Evolutionary conservation across 805 yeast genomes (phyloP).

Genomic region (Saccharomycopsis fermentans): DNA sequence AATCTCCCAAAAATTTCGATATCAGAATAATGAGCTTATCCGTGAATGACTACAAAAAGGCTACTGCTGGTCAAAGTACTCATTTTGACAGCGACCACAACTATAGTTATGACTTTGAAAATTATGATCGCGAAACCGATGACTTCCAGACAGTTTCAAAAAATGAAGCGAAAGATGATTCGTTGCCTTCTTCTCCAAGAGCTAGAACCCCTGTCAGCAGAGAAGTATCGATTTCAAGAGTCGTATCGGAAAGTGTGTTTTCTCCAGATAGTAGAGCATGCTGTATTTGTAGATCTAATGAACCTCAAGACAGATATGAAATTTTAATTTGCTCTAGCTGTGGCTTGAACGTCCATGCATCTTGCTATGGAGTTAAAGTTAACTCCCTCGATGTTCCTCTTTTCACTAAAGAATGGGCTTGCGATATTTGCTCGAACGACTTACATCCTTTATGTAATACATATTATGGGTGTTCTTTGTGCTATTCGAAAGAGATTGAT

Average conservation of each 20-base stretch:
- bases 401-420: conserved; percentile 46
- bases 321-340: conserved; percentile 53
- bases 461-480: conserved; percentile 54
- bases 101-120: conserved; percentile 14
- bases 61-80: background rate
- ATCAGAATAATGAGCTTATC: background rate
- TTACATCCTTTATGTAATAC: conserved; percentile 48
- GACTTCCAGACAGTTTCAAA: conserved; percentile 4
- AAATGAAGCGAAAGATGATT: background rate
- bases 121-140: conserved; percentile 6
- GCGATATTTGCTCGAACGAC: conserved; percentile 72
- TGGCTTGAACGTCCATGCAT: conserved; percentile 57
- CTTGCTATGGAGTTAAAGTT: conserved; percentile 50
- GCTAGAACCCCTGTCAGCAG: background rate
- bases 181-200: conserved; percentile 1
- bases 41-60: background rate
- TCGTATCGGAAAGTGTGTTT: background rate
- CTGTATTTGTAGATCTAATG: conserved; percentile 44
- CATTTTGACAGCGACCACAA: conserved; percentile 5
- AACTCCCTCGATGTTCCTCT: conserved; percentile 14
- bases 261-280: conserved; percentile 28
- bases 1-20: background rate
- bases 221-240: conserved; percentile 1
- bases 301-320: conserved; percentile 25
- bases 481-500: conserved; percentile 45